A percentile compares a stretch with the other conserved stretches of the same genome.
Evolutionary conservation across 1,139 yeast species (phyloP).

Genomic region (Magnusiomyces clavatus): DNA sequence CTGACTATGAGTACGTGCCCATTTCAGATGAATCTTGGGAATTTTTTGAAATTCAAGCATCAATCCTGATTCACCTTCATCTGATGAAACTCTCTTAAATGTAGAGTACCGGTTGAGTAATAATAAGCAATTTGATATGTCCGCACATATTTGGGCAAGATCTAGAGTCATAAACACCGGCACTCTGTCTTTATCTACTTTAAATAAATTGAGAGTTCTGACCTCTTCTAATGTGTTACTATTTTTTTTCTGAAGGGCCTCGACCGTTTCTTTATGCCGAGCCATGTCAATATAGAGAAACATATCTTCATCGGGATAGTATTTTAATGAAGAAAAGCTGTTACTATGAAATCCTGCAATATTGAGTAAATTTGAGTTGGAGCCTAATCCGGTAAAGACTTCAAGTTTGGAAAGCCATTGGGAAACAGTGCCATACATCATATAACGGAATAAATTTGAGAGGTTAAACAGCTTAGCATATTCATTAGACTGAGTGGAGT

Average conservation of each 20-base stretch:
- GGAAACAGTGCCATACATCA: constrained; percentile 19
- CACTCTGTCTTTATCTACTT: constrained; percentile 11
- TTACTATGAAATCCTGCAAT: too few species aligned
- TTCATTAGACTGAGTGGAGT: neutral
- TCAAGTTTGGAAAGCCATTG: constrained; percentile 24
- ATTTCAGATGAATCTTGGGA: too few species aligned
- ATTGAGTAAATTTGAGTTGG: neutral
- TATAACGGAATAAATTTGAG: constrained; percentile 17
- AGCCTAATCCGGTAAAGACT: constrained; percentile 21
- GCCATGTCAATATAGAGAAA: too few species aligned
- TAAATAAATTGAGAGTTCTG: constrained; percentile 5
- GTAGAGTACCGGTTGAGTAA: constrained; percentile 2
- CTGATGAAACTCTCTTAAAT: too few species aligned
- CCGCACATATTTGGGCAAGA: constrained; percentile 10
- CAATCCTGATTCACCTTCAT: too few species aligned
- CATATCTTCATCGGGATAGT: too few species aligned
- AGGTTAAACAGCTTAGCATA: constrained; percentile 3
- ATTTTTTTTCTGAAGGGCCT: too few species aligned
- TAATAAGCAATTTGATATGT: constrained; percentile 13
- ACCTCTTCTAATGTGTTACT: too few species aligned
- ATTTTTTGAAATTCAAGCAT: too few species aligned
- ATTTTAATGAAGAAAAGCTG: too few species aligned
- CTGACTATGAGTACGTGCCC: too few species aligned
- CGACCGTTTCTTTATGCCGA: too few species aligned
- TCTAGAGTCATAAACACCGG: constrained; percentile 11